A percentile compares a stretch with the other conserved stretches of the same genome.
phyloP scores from a whole-genome alignment of 2,329 filamentous ascomycete genomes.

The Ophiostoma triangulosporum region DNA sequence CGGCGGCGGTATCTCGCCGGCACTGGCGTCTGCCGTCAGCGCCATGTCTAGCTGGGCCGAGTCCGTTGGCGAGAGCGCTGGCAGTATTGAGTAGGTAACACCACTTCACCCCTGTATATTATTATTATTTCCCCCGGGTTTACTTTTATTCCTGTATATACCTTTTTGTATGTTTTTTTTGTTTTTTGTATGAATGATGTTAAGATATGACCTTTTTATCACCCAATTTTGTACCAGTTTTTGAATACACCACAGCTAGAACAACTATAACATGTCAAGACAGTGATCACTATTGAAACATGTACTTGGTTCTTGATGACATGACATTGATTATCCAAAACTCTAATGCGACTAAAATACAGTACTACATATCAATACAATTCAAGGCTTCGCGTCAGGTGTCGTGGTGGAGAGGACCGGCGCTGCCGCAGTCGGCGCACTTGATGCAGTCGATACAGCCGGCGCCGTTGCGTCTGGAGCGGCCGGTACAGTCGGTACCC shows the following conservation, averaged over 20 bases:
- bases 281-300: too few species aligned
- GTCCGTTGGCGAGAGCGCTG: not conserved
- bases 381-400: not conserved
- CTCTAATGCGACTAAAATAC: too few species aligned
- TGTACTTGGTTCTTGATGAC: too few species aligned
- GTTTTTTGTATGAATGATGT: too few species aligned
- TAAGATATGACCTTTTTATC: too few species aligned
- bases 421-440: too few species aligned
- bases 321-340: too few species aligned
- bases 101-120: not conserved
- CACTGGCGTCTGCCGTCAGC: slow-evolving; percentile 1
- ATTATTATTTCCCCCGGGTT: not conserved
- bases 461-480: not conserved
- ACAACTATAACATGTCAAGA: too few species aligned
- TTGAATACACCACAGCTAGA: too few species aligned
- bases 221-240: too few species aligned
- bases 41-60: slow-evolving; percentile 3
- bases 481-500: not conserved
- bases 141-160: not conserved
- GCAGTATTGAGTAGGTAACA: not conserved
- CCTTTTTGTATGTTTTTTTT: not conserved
- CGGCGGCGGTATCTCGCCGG: not conserved
- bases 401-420: too few species aligned
- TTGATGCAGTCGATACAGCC: not conserved
- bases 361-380: not conserved